Base-by-base conservation (phyloP, 345 rosid species). In the Garcia nutans region DNA sequence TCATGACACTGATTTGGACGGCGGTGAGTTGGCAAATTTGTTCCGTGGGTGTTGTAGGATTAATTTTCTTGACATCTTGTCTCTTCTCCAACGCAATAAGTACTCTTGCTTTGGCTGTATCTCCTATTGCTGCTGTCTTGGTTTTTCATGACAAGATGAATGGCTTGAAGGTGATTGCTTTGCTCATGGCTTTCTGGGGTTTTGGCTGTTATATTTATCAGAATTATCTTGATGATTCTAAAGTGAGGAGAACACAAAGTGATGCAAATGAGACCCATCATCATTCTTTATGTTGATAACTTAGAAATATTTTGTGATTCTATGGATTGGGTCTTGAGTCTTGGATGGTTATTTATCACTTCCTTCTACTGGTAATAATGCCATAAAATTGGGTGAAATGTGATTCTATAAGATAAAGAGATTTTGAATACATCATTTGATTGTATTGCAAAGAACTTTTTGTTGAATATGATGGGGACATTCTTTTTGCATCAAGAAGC, bases 11-110 rank as follows among this genome's bases (percentile, higher is more conserved):
- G 62, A 84, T 82, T 69, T 82, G 88, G 84, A 84, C 89, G 0
- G 89, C 93, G 8, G 74, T 91, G 70, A 68, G 84, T 42, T 91
- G 96, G 93, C 96, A 91, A 78, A 78, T 91, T 6, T 86, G 88
- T 72, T 81, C 92, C 2, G 92, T 89, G 61, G 96, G 96, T 22
- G 90, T 88, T 20, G 89, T 91, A 45, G 93, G 96, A 8, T 83
- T 91, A 88, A 84, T 91, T 61, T 91, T 88, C 26, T 61, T 87
- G 65, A 89, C 87, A 57, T 89, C 96, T 28, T 91, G 92, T 9
- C 90, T 91, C 63, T 91, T 91, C 84, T 91, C 96, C 74, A 89
- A 89, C 64, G 96, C 89, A 24, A 88, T 89, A 57, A 87, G 93
- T 42, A 88, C 92, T 13, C 59, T 88, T 2, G 88, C 89, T 23